A percentile compares a stretch with the other conserved stretches of the same genome.
Conservation (phyloP, 2,329 filamentous ascomycete genomes). For the Paecilomyces sp. region DNA sequence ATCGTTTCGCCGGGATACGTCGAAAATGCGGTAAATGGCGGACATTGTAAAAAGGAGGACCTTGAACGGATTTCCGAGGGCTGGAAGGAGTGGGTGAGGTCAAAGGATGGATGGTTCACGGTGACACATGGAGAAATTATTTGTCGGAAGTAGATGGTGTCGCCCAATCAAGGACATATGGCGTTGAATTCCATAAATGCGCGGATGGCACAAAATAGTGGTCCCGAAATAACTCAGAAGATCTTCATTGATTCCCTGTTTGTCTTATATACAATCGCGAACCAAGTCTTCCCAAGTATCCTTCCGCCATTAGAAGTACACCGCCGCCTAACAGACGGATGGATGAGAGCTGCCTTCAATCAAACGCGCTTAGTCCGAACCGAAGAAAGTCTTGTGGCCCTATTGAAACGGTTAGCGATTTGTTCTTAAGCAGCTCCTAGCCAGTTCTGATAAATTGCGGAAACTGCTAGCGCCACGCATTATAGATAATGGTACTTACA, state of each 20-base stretch:
- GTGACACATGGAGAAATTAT: constrained; percentile 9
- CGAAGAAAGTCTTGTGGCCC: constrained; percentile 61
- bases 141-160: constrained; percentile 3
- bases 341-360: constrained; percentile 7
- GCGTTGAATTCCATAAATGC: background rate
- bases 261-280: constrained; percentile 31
- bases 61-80: constrained; percentile 11
- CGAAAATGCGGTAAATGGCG: constrained; percentile 11
- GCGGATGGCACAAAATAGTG: constrained; percentile 1
- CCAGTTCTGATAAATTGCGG: background rate
- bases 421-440: background rate
- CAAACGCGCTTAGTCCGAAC: constrained; percentile 22
- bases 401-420: constrained; percentile 19
- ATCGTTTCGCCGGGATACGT: constrained; percentile 12
- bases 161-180: background rate
- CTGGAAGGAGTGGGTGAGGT: constrained; percentile 13
- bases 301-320: constrained; percentile 29
- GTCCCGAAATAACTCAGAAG: background rate
- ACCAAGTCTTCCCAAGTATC: constrained; percentile 18
- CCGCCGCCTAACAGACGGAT: constrained; percentile 9
- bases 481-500: constrained; percentile 24
- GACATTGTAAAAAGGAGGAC: constrained; percentile 12
- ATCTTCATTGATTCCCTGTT: constrained; percentile 24
- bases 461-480: background rate
- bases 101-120: constrained; percentile 12